A percentile compares a stretch with the other conserved stretches of the same genome.
phyloP scores from a whole-genome alignment of 2,329 filamentous ascomycete genomes.

The Lasiodiplodia citricola region DNA sequence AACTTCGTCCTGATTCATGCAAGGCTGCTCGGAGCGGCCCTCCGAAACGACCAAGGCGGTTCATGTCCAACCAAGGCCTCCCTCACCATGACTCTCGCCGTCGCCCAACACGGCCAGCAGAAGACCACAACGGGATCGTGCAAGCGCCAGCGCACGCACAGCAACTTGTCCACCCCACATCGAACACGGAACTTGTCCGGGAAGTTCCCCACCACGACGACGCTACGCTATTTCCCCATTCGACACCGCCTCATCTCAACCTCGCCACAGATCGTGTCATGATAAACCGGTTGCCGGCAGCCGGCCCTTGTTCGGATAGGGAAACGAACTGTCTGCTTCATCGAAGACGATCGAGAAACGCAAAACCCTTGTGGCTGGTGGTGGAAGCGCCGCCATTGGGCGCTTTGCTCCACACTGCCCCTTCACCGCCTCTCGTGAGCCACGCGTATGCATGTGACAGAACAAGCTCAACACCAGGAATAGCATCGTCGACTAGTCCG shows the following conservation, averaged over 20 bases:
- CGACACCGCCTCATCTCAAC: slow-evolving; percentile 14
- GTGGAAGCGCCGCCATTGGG: not conserved
- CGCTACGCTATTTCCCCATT: slow-evolving; percentile 9
- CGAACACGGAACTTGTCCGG: not conserved
- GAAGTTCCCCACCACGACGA: not conserved
- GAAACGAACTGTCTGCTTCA: not conserved
- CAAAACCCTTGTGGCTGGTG: not conserved
- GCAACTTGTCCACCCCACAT: not conserved
- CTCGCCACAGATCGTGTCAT: not conserved
- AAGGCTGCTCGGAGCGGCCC: not conserved
- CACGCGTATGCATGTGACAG: not conserved
- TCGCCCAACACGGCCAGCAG: not conserved
- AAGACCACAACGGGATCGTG: not conserved
- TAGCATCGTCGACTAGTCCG: not conserved
- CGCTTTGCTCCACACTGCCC: not conserved
- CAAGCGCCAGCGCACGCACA: not conserved
- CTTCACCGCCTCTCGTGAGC: not conserved
- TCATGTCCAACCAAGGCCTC: not conserved
- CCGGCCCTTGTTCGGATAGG: not conserved
- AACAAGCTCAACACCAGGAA: not conserved
- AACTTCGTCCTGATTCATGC: not conserved
- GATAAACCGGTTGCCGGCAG: not conserved
- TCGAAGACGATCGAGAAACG: not conserved
- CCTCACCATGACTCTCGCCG: not conserved
- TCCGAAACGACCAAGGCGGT: not conserved